Base-by-base conservation (phyloP, 2,329 filamentous ascomycete genomes). In the Stemphylium lycopersici region DNA sequence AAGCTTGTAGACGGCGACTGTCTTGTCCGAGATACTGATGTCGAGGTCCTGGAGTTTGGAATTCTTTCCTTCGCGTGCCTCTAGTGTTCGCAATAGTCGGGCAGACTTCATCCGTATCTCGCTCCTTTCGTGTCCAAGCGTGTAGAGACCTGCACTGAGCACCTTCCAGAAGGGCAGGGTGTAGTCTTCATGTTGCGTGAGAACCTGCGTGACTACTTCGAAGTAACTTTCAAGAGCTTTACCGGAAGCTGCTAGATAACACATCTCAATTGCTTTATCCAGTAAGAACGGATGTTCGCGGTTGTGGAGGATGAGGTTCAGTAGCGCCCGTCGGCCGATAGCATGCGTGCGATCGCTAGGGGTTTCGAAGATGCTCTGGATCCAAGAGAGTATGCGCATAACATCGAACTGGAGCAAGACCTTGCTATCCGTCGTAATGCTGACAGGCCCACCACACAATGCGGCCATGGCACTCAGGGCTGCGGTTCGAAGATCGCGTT, bases 21-120 rank as follows among this genome's bases (percentile, higher is more conserved):
- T 99, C 77, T 97, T 98, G 77, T 99, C 96, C 0, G 93, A 96
- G 53, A 99, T 95, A 72, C 93, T 97, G 67, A 99, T 98, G 68
- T 99, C 95, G 55, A 97, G 96, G 72, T 99, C 95, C 71, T 96
- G 91, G 6, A 99, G 87, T 70, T 96, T 96, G 1, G 93, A 96
- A 61, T 87, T 95, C 62, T 90, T 89, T 60, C 88, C 85, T 61
- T 95, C 90, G 20, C 91, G 86, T 62, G 92, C 87, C 74, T 98
- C 95, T 1, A 98, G 80, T 0, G 87, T 87, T 36, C 92, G 85
- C 11, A 99, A 81, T 29, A 98, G 81, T 43, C 88, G 86, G 0
- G 90, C 90, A 1, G 95, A 95, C 73, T 96, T 96, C 66, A 91
- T 92, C 37, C 95, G 84, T 38, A 98, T 91, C 55, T 92, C 88